Base-by-base conservation (phyloP, 352 stramenopile species). In the Aphanomyces euteiches region DNA sequence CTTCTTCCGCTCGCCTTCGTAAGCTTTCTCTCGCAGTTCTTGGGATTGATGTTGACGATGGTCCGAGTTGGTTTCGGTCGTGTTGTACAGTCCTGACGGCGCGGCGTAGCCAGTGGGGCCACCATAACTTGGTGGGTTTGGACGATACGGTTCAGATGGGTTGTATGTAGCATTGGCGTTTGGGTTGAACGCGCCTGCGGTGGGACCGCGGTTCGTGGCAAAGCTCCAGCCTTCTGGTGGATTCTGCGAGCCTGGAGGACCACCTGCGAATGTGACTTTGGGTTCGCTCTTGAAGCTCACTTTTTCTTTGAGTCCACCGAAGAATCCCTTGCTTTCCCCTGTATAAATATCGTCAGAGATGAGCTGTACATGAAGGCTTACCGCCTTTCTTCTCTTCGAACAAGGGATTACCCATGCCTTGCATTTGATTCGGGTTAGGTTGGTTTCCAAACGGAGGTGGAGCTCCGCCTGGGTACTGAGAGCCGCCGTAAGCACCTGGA, bases 321-420 rank as follows among this genome's bases (percentile, higher is more conserved):
- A 90, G 63, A 96, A 93, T 5, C 86, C 88, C 75, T 96, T 96
- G 39, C 92, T 84, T 72, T 96, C 84, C 85, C 47, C 43, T 72
- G 60, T 13, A n/a, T 21, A 15, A 63, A 67, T 8, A 65, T 56
- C 15, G 69, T 37, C n/a, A 53, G 40, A 40, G 6, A 56, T 17
- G 59, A 40, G 5, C 8, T 41, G 17, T 28, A 38, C 19, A 19
- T 60, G 17, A 6, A 39, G 17, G 3, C 13, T 17, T 28, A 53
- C 10, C 67, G 89, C 83, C 79, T 72, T 85, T 78, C 38, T 93
- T 90, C 75, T 98, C 93, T 58, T 92, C 81, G 73, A 96, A 98
- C 84, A 97, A 96, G 6, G 95, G 92, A 75, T 98, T 98, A 37
- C 95, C 95, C 78, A 98, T 97, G 38, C 95, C 95, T 36, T 94